These are phyloP conservation scores for Starmerella bombicola DNA, from an alignment of 805 yeast species.

Conservation along the genomic window DNA sequence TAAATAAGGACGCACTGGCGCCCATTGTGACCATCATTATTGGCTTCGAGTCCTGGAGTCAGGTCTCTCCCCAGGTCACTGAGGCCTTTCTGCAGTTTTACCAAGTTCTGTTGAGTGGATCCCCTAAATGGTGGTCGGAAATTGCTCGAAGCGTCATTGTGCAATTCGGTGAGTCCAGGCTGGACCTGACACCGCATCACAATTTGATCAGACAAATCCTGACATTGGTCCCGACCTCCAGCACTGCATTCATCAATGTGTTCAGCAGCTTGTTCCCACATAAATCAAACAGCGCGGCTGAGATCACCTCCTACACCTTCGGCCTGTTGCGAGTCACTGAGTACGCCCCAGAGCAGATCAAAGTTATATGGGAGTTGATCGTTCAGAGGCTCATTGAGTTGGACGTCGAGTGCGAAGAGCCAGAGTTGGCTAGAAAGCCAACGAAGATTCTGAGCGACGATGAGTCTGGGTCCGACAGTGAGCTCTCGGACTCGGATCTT, in stretches of 20 bases:
- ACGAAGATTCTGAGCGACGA: conserved; percentile 22
- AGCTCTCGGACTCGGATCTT: conserved; percentile 28
- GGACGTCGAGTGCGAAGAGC: conserved; percentile 86
- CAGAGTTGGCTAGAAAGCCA: conserved; percentile 34
- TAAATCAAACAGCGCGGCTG: conserved; percentile 41
- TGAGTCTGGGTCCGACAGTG: conserved; percentile 9
- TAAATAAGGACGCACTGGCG: conserved; percentile 41
- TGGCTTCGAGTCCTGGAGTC: conserved; percentile 47
- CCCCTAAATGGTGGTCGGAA: conserved; percentile 83
- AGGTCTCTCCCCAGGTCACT: conserved; percentile 34
- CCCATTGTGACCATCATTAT: conserved; percentile 50
- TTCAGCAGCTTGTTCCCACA: conserved; percentile 63
- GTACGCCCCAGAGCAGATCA: conserved; percentile 67
- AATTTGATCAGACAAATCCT: conserved; percentile 50
- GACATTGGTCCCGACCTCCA: conserved; percentile 68
- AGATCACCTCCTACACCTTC: conserved; percentile 42
- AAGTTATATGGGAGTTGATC: conserved; percentile 65
- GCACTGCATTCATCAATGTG: conserved; percentile 47
- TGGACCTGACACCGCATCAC: conserved; percentile 41
- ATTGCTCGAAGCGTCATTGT: conserved; percentile 57
- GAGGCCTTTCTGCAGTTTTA: conserved; percentile 57
- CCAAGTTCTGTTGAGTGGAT: conserved; percentile 64
- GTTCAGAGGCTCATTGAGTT: conserved; percentile 70
- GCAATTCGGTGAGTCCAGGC: conserved; percentile 37
- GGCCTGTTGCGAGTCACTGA: conserved; percentile 49